Base-by-base conservation (phyloP, 164 flowering plant species). In the Berberis thunbergii region DNA sequence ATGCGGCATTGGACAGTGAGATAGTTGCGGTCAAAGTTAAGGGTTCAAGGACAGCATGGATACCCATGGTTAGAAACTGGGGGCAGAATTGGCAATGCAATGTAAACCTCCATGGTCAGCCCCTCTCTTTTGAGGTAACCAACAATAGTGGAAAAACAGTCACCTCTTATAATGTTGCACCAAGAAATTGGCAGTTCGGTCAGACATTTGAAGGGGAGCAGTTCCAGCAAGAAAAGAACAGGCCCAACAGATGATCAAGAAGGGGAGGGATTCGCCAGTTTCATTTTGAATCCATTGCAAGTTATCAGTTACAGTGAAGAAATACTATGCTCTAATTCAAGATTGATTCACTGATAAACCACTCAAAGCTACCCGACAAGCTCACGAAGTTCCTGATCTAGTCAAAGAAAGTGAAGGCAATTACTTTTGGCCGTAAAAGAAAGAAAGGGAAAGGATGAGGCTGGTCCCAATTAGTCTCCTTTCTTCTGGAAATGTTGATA, bases 61-160 rank as follows among this genome's bases (percentile, higher is more conserved):
- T 85, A 60, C 84, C 87, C 4, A 79, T 86, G 96, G 88, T 79
- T 60, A 79, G 97, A 70, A 86, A 91, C 74, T 88, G 96, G 97
- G 97, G 97, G 7, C 96, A 88, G 66, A 77, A 74, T 60, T 91
- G 97, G 96, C 96, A 86, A 53, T 77, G 83, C 74, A 81, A 75
- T 60, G 65, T 78, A 61, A 62, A 82, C 65, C 86, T 89, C 11
- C 48, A 38, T 26, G 85, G 85, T 2, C 91, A 87, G 67, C 84
- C 89, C 49, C 75, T 87, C 11, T 84, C 94, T 43, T 89, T 89
- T 13, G 87, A 85, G 77, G 86, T 89, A 7, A 84, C 87, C 10
- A 67, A 71, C 73, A 83, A 86, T 63, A 70, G 70, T 46, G 78
- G 84, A 42, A 80, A 45, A 71, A 78, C 86, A 42, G 66, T 84